These are phyloP conservation scores for Sporothrix pallida DNA, from an alignment of 2,329 filamentous ascomycete genomes.

Conservation along the genomic window DNA sequence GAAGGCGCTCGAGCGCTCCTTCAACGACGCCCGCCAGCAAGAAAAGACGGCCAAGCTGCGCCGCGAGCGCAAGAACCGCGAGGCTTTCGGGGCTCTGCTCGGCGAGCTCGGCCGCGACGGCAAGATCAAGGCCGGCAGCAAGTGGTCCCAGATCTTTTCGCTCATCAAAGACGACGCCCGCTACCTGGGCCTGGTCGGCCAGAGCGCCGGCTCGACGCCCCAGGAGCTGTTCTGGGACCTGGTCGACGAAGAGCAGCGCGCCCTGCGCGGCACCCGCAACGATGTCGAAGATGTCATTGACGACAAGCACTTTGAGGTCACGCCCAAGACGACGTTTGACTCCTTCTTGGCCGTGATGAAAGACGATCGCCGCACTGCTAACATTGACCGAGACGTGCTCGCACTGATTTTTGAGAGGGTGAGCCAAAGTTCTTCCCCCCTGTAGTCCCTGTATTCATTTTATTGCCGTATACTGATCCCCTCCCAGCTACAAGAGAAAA, in stretches of 20 bases:
- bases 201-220: conserved; percentile 76
- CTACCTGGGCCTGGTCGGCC: conserved; percentile 82
- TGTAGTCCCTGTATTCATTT: not conserved
- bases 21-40: conserved; percentile 89
- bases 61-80: conserved; percentile 83
- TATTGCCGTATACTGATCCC: not conserved
- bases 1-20: conserved; percentile 85
- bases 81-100: conserved; percentile 77
- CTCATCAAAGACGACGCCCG: conserved; percentile 79
- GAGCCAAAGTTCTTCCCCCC: conserved; percentile 41
- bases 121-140: conserved; percentile 86
- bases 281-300: conserved; percentile 87
- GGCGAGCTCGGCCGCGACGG: conserved; percentile 74
- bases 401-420: conserved; percentile 83
- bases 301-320: conserved; percentile 91
- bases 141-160: conserved; percentile 83
- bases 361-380: conserved; percentile 85
- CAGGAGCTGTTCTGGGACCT: conserved; percentile 96
- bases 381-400: conserved; percentile 80
- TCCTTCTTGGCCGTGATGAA: conserved; percentile 85
- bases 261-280: conserved; percentile 79
- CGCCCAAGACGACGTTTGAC: conserved; percentile 82
- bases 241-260: conserved; percentile 89
- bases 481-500: conserved; percentile 79
- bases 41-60: conserved; percentile 82